Evolutionary conservation across 768 basidiomycete genomes (phyloP).

Genomic region (Coprinellus aureogranulatus): DNA sequence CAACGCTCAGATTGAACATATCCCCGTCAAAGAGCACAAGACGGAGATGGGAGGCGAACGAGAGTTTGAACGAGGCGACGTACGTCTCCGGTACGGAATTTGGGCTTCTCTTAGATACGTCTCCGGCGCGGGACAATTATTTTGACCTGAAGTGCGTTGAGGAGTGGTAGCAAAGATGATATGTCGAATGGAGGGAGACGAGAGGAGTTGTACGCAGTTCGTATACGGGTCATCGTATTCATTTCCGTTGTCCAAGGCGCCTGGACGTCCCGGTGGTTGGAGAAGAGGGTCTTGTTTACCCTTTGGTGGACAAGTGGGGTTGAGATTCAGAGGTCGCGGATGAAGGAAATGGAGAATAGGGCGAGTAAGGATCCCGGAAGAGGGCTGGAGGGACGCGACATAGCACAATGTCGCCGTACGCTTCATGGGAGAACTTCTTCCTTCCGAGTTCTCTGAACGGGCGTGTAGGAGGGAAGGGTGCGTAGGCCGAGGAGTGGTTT

Average conservation of each 20-base stretch:
- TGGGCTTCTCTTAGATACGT: not conserved
- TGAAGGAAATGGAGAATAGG: not conserved
- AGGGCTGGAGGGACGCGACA: slow-evolving; percentile 28
- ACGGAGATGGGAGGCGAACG: slow-evolving; percentile 36
- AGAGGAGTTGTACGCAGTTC: not conserved
- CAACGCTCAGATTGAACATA: slow-evolving; percentile 36
- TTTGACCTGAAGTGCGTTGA: no score
- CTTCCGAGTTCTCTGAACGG: slow-evolving; percentile 23
- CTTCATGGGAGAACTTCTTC: slow-evolving; percentile 30
- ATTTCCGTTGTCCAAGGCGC: slow-evolving; percentile 4
- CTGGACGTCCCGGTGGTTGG: no score
- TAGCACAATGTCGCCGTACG: slow-evolving; percentile 35
- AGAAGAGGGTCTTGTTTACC: no score
- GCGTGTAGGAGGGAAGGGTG: slow-evolving; percentile 19
- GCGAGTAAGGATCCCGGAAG: not conserved
- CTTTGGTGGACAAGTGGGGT: no score
- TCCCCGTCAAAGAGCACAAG: slow-evolving; percentile 36
- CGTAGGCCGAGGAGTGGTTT: slow-evolving; percentile 21
- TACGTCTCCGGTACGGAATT: slow-evolving; percentile 19
- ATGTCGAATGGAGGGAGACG: not conserved
- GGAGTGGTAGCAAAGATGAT: not conserved
- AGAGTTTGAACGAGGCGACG: slow-evolving; percentile 32
- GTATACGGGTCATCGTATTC: not conserved
- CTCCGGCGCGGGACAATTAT: no score
- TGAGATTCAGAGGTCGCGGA: no score